These are phyloP conservation scores for Ceratobasidium sp. DNA, from an alignment of 1,284 basidiomycete genomes.

Conservation along the genomic window DNA sequence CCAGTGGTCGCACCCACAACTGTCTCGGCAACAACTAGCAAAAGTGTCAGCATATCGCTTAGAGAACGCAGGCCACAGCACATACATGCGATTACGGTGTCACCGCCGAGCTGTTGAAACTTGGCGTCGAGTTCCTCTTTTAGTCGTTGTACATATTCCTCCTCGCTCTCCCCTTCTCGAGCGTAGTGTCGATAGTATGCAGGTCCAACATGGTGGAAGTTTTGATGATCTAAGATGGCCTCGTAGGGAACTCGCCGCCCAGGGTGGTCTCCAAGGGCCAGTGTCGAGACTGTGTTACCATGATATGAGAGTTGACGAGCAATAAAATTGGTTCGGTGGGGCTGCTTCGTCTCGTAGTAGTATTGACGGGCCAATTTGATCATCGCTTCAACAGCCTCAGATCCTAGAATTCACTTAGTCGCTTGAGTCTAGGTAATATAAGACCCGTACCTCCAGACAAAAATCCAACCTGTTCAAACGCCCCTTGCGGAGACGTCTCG, in stretches of 20 bases:
- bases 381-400: constrained; percentile 85
- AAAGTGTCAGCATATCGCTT: constrained; percentile 36
- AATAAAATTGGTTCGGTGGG: constrained; percentile 78
- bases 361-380: constrained; percentile 80
- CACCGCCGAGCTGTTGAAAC: constrained; percentile 80
- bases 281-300: constrained; percentile 80
- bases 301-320: constrained; percentile 83
- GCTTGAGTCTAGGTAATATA: background rate
- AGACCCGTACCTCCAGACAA: constrained; percentile 70
- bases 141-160: constrained; percentile 78
- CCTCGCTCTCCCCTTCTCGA: constrained; percentile 73
- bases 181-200: constrained; percentile 86
- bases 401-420: constrained; percentile 61
- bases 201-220: constrained; percentile 84
- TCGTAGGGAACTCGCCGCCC: constrained; percentile 73
- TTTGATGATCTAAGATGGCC: constrained; percentile 67
- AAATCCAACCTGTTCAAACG: constrained; percentile 74
- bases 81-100: constrained; percentile 82
- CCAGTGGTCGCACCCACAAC: constrained; percentile 88
- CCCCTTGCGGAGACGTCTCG: constrained; percentile 68
- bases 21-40: constrained; percentile 79
- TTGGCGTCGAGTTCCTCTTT: constrained; percentile 84
- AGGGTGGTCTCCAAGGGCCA: constrained; percentile 74
- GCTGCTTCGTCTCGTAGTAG: constrained; percentile 64
- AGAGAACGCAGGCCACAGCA: constrained; percentile 34